Evolutionary conservation across 2,329 filamentous ascomycete genomes (phyloP).

Genomic region (Cordyceps fumosorosea): DNA sequence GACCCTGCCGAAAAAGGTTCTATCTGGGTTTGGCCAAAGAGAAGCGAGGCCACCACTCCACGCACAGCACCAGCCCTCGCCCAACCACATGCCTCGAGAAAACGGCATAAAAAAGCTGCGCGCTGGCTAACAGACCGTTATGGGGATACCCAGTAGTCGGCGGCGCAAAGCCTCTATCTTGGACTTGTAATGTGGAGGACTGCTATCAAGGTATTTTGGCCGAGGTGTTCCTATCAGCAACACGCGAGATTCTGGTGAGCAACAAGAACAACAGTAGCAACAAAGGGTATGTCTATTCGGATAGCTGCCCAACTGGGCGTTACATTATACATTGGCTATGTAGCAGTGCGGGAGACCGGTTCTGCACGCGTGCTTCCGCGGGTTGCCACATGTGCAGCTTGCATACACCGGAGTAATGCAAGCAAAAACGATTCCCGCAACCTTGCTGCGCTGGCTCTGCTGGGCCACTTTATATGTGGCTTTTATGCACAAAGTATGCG

Average conservation of each 20-base stretch:
- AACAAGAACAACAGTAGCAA: neutral
- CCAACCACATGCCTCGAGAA: neutral
- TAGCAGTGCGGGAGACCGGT: neutral
- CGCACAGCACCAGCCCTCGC: neutral
- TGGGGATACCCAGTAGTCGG: neutral
- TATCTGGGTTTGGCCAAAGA: neutral
- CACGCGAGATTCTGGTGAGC: neutral
- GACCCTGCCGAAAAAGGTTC: neutral
- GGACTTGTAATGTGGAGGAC: neutral
- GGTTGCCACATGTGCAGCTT: constrained; percentile 13
- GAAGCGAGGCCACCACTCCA: neutral
- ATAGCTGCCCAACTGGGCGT: constrained; percentile 3
- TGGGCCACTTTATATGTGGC: constrained; percentile 9
- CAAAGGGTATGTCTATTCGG: neutral
- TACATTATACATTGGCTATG: neutral
- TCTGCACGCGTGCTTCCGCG: constrained; percentile 12
- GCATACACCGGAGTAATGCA: constrained; percentile 10
- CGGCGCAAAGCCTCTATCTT: neutral
- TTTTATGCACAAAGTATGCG: constrained; percentile 7
- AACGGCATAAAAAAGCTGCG: neutral
- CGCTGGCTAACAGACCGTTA: neutral
- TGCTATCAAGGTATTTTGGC: neutral
- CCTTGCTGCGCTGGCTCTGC: neutral
- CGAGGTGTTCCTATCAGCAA: neutral
- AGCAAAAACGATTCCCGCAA: constrained; percentile 6